These are phyloP conservation scores for Excoecaria cochinchinensis DNA, from an alignment of 345 rosid species.

Conservation along the genomic window DNA sequence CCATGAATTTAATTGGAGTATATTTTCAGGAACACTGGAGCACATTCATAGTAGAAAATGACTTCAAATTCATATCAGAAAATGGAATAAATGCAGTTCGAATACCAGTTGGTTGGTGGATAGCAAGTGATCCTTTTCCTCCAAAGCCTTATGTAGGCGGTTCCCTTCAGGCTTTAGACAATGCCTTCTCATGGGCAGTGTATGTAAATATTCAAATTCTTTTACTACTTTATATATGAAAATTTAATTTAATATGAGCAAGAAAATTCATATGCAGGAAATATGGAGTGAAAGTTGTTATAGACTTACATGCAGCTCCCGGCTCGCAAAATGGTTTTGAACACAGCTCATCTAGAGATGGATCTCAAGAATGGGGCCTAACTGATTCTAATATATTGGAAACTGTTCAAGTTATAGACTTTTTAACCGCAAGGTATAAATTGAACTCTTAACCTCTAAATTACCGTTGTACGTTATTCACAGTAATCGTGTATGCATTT, in stretches of 20 bases:
- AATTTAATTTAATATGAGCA: no score
- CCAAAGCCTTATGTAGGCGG: constrained; percentile 59
- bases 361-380: constrained; percentile 59
- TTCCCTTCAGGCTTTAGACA: constrained; percentile 51
- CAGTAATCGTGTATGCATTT: constrained; percentile 4
- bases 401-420: constrained; percentile 51
- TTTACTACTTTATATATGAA: no score
- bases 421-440: constrained; percentile 45
- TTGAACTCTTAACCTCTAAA: no score
- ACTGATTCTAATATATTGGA: constrained; percentile 44
- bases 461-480: no score
- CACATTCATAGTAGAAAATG: constrained; percentile 55
- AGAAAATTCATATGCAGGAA: constrained; percentile 31
- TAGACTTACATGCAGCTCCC: constrained; percentile 67
- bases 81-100: constrained; percentile 54
- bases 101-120: constrained; percentile 77
- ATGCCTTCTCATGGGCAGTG: constrained; percentile 64
- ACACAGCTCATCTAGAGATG: constrained; percentile 56
- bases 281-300: constrained; percentile 41
- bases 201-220: constrained; percentile 12
- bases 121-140: constrained; percentile 54
- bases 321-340: constrained; percentile 61
- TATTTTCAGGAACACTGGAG: constrained; percentile 55
- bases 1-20: no score
- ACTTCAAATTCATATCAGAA: constrained; percentile 55